phyloP scores from a whole-genome alignment of 1,284 basidiomycete genomes.

The Schizophyllum amplum region DNA sequence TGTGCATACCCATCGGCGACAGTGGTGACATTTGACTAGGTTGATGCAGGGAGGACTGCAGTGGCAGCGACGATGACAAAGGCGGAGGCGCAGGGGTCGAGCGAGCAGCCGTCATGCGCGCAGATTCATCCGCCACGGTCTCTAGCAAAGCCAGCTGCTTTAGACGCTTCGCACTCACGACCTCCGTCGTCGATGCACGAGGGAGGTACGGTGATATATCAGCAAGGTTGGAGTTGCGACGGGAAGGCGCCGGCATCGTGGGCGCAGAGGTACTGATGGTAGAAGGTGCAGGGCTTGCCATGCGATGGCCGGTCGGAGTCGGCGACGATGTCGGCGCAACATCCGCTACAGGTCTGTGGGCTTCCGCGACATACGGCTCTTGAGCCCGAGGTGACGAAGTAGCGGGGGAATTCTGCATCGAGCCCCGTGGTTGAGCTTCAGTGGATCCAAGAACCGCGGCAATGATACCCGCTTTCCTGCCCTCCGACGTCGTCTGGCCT shows the following conservation, averaged over 20 bases:
- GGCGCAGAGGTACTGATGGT: conserved; percentile 10
- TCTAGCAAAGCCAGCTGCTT: conserved; percentile 72
- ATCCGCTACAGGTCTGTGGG: no score
- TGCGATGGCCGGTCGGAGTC: neutral
- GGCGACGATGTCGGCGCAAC: neutral
- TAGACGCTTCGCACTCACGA: conserved; percentile 50
- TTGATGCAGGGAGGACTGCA: conserved; percentile 10
- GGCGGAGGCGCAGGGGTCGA: conserved; percentile 23
- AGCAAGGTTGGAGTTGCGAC: conserved; percentile 34
- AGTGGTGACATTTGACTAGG: conserved; percentile 12
- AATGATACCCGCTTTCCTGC: no score
- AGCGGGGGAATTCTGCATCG: neutral
- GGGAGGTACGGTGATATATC: conserved; percentile 62
- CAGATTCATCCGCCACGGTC: conserved; percentile 63
- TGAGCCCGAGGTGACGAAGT: neutral
- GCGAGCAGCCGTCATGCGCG: conserved; percentile 44
- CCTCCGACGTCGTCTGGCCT: neutral
- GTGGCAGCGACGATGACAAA: conserved; percentile 12
- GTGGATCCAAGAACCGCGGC: conserved; percentile 21
- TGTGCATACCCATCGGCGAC: conserved; percentile 2
- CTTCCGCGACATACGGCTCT: neutral
- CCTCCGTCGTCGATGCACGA: conserved; percentile 32
- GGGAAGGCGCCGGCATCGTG: conserved; percentile 14
- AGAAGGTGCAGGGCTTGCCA: conserved; percentile 10
- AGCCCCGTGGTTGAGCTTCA: conserved; percentile 22